phyloP scores from a whole-genome alignment of 2,329 filamentous ascomycete genomes.

The Hypomyces perniciosus region DNA sequence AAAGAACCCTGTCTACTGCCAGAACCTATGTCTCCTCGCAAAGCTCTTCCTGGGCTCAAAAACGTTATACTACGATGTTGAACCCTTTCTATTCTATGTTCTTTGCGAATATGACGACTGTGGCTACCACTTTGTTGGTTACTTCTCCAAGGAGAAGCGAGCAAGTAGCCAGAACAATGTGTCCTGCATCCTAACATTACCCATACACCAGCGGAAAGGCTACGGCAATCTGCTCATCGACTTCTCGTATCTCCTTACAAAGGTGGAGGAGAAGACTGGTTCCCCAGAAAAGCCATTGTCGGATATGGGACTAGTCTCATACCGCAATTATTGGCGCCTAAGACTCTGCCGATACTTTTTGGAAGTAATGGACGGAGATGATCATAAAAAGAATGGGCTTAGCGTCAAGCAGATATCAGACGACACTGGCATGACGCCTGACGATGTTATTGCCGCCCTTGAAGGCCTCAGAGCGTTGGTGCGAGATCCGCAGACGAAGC shows the following conservation, averaged over 20 bases:
- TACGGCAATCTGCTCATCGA: slow-evolving; percentile 97
- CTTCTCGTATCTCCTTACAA: slow-evolving; percentile 93
- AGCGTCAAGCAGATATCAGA: slow-evolving; percentile 69
- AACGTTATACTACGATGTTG: slow-evolving; percentile 95
- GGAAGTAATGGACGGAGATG: slow-evolving; percentile 31
- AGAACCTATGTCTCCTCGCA: slow-evolving; percentile 90
- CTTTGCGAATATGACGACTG: slow-evolving; percentile 89
- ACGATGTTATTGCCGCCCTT: slow-evolving; percentile 90
- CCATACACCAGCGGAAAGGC: slow-evolving; percentile 94
- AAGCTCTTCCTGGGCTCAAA: slow-evolving; percentile 99
- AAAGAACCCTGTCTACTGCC: slow-evolving; percentile 97
- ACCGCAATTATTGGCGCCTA: slow-evolving; percentile 94
- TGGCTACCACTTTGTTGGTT: slow-evolving; percentile 96
- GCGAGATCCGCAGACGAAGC: slow-evolving; percentile 78
- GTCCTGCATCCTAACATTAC: slow-evolving; percentile 90
- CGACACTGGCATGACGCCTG: slow-evolving; percentile 88
- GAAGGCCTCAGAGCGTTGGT: slow-evolving; percentile 87
- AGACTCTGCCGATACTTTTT: slow-evolving; percentile 81
- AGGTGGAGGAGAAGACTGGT: slow-evolving; percentile 87
- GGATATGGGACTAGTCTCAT: slow-evolving; percentile 96
- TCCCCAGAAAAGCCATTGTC: slow-evolving; percentile 96
- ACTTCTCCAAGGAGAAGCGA: slow-evolving; percentile 98
- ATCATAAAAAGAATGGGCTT: slow-evolving; percentile 41
- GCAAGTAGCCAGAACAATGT: slow-evolving; percentile 95
- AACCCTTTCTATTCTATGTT: slow-evolving; percentile 95